Evolutionary conservation across 179 eudicot species (phyloP).

Genomic region (Beta macrorhiza): DNA sequence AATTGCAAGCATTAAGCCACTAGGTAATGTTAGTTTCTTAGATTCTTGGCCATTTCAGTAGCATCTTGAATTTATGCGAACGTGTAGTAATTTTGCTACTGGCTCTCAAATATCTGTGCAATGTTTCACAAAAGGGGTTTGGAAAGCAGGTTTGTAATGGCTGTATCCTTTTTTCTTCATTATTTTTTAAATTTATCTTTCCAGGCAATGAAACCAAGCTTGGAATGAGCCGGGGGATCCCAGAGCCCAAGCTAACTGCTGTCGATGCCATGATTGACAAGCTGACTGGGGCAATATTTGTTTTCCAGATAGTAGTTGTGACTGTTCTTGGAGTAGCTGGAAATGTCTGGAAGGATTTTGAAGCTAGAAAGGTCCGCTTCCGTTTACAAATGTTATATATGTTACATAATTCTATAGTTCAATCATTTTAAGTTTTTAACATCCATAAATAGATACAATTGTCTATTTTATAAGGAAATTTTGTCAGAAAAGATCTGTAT

Average conservation of each 20-base stretch:
- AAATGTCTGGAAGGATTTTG: slow-evolving; percentile 94
- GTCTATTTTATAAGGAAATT: not conserved
- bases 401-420: not conserved
- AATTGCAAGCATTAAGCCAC: not conserved
- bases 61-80: not conserved
- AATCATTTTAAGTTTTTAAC: too few relatives aligned
- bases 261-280: slow-evolving; percentile 99
- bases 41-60: not conserved
- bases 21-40: not conserved
- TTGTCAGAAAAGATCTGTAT: too few relatives aligned
- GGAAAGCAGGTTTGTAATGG: not conserved
- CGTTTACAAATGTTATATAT: slow-evolving; percentile 12
- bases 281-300: slow-evolving; percentile 96
- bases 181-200: slow-evolving; percentile 11
- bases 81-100: not conserved
- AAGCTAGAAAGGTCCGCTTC: slow-evolving; percentile 84
- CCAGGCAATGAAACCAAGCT: slow-evolving; percentile 95
- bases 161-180: not conserved
- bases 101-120: not conserved
- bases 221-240: slow-evolving; percentile 96
- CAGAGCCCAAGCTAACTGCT: slow-evolving; percentile 97
- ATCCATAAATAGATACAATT: not conserved
- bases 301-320: slow-evolving; percentile 93
- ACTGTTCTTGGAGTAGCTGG: slow-evolving; percentile 95
- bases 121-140: not conserved